Percentiles rank a stretch among this genome's conserved stretches.
Evolutionary conservation across 257 asterid genomes (phyloP).

Genomic region (Ligustrum vulgare): DNA sequence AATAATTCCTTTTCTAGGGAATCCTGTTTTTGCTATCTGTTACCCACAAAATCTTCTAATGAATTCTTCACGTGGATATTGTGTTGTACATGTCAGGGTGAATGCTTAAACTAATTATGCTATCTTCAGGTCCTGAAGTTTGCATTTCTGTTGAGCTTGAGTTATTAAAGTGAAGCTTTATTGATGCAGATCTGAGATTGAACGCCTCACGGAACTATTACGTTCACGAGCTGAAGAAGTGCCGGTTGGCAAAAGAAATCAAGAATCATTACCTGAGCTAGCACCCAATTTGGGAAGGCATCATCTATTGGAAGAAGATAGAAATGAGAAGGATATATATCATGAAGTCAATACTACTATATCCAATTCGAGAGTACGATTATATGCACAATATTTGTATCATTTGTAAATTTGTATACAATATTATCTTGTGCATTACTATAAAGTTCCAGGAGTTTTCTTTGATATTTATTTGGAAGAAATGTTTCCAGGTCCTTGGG

Average conservation of each 20-base stretch:
- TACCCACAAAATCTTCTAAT: not conserved
- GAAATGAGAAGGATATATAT: conserved; percentile 32
- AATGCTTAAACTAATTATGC: not conserved
- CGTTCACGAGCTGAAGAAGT: conserved; percentile 60
- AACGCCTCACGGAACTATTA: conserved; percentile 66
- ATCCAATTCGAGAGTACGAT: conserved; percentile 46
- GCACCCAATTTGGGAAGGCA: conserved; percentile 41
- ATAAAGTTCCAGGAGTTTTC: conserved; percentile 15
- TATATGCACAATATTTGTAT: not conserved
- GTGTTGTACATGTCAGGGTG: not conserved
- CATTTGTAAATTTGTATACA: conserved; percentile 8
- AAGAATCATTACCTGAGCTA: conserved; percentile 18
- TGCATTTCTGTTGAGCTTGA: conserved; percentile 6
- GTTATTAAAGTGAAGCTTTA: not conserved
- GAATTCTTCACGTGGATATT: not conserved
- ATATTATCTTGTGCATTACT: not conserved
- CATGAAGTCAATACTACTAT: conserved; percentile 35
- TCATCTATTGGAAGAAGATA: conserved; percentile 38
- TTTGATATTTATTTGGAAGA: conserved; percentile 23
- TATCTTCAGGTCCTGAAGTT: not conserved
- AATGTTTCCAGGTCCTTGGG: conserved; percentile 52
- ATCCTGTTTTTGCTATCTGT: not conserved
- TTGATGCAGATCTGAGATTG: conserved; percentile 69
- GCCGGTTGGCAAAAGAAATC: conserved; percentile 34
- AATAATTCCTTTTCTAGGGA: not conserved